These are phyloP conservation scores for Saccharum spontaneum DNA, from an alignment of 176 grass and related monocot genomes.

Conservation along the genomic window DNA sequence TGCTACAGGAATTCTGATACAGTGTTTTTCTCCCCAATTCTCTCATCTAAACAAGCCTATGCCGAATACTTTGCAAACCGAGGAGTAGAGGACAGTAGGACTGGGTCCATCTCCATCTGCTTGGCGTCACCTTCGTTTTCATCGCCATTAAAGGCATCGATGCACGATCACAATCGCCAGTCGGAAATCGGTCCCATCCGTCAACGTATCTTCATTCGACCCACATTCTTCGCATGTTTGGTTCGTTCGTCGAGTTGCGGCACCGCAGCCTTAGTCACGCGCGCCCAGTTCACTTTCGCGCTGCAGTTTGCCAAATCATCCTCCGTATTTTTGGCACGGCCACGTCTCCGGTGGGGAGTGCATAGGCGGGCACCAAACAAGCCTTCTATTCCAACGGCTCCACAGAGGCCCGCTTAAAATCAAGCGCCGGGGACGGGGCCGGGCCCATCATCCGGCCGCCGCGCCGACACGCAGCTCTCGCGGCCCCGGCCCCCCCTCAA, in stretches of 20 bases:
- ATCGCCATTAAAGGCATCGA: background rate
- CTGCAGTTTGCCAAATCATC: too few species aligned
- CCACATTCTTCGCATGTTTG: too few species aligned
- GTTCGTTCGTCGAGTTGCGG: too few species aligned
- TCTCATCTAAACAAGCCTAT: too few species aligned
- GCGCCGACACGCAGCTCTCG: background rate
- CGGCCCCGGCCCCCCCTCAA: background rate
- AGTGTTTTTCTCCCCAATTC: too few species aligned
- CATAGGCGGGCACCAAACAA: too few species aligned
- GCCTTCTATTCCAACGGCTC: background rate
- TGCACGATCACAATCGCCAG: background rate
- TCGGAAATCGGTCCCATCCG: background rate
- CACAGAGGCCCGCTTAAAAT: background rate
- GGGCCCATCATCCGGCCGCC: background rate
- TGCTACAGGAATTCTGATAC: too few species aligned
- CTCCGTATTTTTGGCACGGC: too few species aligned
- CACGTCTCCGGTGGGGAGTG: too few species aligned
- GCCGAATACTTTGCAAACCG: background rate
- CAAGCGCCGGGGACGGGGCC: background rate
- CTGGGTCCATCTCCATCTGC: too few species aligned
- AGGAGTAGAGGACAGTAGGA: background rate
- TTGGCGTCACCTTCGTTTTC: background rate
- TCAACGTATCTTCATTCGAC: background rate
- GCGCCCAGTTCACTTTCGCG: too few species aligned
- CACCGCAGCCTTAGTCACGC: too few species aligned